A percentile compares a stretch with the other conserved stretches of the same genome.
phyloP scores from a whole-genome alignment of 495 filamentous ascomycete genomes.

The Aspergillus ostianus region DNA sequence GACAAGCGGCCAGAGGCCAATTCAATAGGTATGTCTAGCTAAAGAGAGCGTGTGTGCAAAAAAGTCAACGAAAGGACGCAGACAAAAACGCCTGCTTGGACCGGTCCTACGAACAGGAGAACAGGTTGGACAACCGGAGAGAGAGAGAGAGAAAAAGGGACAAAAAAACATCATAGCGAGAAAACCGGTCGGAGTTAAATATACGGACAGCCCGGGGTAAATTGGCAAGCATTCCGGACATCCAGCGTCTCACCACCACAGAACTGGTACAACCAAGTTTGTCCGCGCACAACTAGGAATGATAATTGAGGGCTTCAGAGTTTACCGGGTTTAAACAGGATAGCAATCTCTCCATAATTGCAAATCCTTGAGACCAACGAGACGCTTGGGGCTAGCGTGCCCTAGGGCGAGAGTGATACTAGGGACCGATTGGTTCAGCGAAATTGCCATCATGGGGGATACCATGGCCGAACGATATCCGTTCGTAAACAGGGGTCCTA shows the following conservation, averaged over 20 bases:
- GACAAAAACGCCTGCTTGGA: constrained; percentile 41
- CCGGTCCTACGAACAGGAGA: neutral
- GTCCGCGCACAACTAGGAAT: neutral
- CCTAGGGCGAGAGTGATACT: neutral
- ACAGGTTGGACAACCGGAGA: constrained; percentile 1
- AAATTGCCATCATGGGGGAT: neutral
- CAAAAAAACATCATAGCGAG: neutral
- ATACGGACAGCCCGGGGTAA: neutral
- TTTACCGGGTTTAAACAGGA: neutral
- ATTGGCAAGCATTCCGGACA: neutral
- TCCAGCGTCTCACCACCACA: neutral
- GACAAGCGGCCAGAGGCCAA: constrained; percentile 24
- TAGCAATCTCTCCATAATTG: neutral
- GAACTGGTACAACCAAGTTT: constrained; percentile 2
- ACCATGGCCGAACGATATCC: neutral
- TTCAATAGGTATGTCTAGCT: constrained; percentile 13
- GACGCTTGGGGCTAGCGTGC: neutral
- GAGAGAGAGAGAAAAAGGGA: neutral
- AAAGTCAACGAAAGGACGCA: constrained; percentile 50
- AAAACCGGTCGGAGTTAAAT: constrained; percentile 2
- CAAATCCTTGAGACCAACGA: neutral
- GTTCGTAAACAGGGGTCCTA: neutral
- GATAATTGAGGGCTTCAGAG: too few species aligned
- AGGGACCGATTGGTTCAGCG: constrained; percentile 4
- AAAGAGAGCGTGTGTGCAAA: constrained; percentile 12